Percentiles rank a stretch among this genome's conserved stretches.
phyloP scores from a whole-genome alignment of 805 yeast species.

The Aciculoconidium aculeatum region DNA sequence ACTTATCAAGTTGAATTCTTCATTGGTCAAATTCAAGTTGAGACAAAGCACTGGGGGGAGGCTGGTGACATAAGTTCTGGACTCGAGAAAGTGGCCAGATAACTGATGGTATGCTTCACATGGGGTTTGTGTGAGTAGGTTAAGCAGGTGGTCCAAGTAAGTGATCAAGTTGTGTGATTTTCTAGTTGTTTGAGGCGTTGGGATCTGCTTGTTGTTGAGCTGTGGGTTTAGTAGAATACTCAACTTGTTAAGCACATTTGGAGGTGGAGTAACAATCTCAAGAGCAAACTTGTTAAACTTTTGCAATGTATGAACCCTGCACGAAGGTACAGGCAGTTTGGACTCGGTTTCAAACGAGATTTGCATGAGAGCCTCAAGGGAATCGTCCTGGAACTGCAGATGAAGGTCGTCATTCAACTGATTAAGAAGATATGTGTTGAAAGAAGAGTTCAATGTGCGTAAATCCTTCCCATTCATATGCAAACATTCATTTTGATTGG shows the following conservation, averaged over 20 bases:
- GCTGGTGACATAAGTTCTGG: slow-evolving; percentile 43
- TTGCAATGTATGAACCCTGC: slow-evolving; percentile 31
- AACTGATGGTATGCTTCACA: slow-evolving; percentile 42
- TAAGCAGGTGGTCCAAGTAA: slow-evolving; percentile 59
- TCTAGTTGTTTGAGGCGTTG: slow-evolving; percentile 11
- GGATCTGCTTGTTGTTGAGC: slow-evolving; percentile 8
- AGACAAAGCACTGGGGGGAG: slow-evolving; percentile 63
- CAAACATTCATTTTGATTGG: slow-evolving; percentile 46
- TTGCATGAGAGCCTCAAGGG: slow-evolving; percentile 34
- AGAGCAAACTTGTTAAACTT: too few relatives aligned
- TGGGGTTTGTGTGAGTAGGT: slow-evolving; percentile 42
- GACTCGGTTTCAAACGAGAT: slow-evolving; percentile 39
- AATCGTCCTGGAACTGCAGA: slow-evolving; percentile 16
- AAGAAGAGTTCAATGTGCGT: slow-evolving; percentile 43
- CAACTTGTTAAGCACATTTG: slow-evolving; percentile 18
- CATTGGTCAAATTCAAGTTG: slow-evolving; percentile 50
- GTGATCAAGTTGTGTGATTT: slow-evolving; percentile 27
- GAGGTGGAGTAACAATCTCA: slow-evolving; percentile 39
- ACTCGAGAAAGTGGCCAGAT: slow-evolving; percentile 40
- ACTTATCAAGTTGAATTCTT: slow-evolving; percentile 49
- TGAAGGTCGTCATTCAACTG: slow-evolving; percentile 47
- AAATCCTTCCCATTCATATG: slow-evolving; percentile 39
- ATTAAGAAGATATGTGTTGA: slow-evolving; percentile 55
- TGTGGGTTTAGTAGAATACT: slow-evolving; percentile 13
- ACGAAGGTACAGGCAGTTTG: slow-evolving; percentile 28